Base-by-base conservation (phyloP, 768 basidiomycete genomes). In the Tephrocybe rancida region DNA sequence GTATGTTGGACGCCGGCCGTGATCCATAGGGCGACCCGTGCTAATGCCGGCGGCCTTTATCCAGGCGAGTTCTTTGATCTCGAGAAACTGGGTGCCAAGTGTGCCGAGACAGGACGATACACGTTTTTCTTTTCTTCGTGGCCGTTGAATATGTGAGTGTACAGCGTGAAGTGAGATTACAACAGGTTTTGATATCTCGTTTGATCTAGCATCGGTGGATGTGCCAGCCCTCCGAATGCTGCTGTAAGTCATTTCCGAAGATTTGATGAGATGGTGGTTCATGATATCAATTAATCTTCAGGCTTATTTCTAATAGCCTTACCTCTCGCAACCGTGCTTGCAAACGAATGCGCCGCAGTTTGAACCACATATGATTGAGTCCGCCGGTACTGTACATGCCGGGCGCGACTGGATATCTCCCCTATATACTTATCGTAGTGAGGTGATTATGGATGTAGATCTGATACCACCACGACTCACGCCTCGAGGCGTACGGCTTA, bases 81-180 rank as follows among this genome's bases (percentile, higher is more conserved):
- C 34, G 87, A 89, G 64, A 75, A 77, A 52, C 72, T 89, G 2
- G 78, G 84, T 10, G 68, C 78, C 54, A 69, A 72, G 7, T 88
- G 85, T 61, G 77, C 77, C 4, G 78, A 80, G 56, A 81, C 79
- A 1, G 77, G 79, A 4, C 70, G 85, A 59, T 88, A 86, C 64
- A 85, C 84, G 9, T 88, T 90, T 67, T 89, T 88, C 77, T 87
- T 89, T 70, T 78, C 85, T 1, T 88, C 85, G 2, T 88, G 85
- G 86, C 87, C 87, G 0, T 71, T 90, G 56, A 81, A 87, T 64
- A 82, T 89, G 86, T 87, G 59, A 60, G 84, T 68, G 27, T 48
- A 13, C 2, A n/a, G 27, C 42, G 19, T 45, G 37, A 29, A 54
- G 18, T 21, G 25, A 50, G 48, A 19, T 29, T 39, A 21, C 30